Evolutionary conservation across 108 stramenopile species (phyloP).

Genomic region (Fragilariopsis cylindrus): DNA sequence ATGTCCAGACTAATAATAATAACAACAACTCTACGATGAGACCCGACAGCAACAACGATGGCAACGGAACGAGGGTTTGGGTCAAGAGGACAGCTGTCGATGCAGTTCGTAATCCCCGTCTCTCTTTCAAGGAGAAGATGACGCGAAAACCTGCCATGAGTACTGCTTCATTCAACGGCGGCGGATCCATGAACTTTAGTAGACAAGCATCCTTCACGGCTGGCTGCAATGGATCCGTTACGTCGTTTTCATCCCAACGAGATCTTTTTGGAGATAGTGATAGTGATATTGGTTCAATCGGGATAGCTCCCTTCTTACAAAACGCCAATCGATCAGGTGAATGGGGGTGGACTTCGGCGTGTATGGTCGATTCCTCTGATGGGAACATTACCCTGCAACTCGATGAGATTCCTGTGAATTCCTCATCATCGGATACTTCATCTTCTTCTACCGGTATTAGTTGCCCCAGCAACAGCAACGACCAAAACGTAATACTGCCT

Average conservation of each 20-base stretch:
- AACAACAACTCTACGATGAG: neutral
- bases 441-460: constrained; percentile 11
- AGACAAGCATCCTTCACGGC: neutral
- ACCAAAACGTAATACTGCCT: constrained; percentile 23
- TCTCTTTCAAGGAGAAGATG: constrained; percentile 42
- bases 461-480: neutral
- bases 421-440: constrained; percentile 1
- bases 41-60: neutral
- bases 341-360: constrained; percentile 47
- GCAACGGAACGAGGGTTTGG: constrained; percentile 45
- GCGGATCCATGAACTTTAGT: neutral
- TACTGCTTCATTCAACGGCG: constrained; percentile 19
- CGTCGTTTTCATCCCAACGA: constrained; percentile 29
- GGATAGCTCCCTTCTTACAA: constrained; percentile 6
- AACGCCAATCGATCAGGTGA: constrained; percentile 19
- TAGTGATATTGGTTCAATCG: constrained; percentile 36
- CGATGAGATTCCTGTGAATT: constrained; percentile 20
- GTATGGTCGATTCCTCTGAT: constrained; percentile 26
- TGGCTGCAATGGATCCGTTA: constrained; percentile 16
- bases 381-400: constrained; percentile 30
- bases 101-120: constrained; percentile 27
- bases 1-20: neutral
- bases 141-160: constrained; percentile 15
- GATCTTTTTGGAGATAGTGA: constrained; percentile 28
- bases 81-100: constrained; percentile 38